Percentiles rank a stretch among this genome's conserved stretches.
Conservation (phyloP, 192 early-diverging fungal genomes). For the Gaertneriomyces sp. region DNA sequence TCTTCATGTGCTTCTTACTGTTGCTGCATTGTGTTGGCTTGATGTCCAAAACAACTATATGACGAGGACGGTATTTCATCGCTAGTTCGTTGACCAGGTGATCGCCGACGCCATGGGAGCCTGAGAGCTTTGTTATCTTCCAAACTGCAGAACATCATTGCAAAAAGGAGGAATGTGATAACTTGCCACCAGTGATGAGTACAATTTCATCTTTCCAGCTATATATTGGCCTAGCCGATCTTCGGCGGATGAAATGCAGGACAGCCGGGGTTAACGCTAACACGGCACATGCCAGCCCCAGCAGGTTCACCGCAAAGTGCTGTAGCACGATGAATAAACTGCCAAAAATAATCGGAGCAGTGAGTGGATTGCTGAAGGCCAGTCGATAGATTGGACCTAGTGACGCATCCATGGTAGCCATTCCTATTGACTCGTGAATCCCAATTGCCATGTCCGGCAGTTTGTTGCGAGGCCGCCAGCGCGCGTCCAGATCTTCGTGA, state of each 20-base stretch:
- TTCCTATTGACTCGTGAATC: background rate
- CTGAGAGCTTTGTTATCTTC: slow-evolving; percentile 29
- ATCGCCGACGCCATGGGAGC: slow-evolving; percentile 58
- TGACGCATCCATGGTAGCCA: slow-evolving; percentile 16
- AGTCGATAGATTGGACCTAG: slow-evolving; percentile 17
- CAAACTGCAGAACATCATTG: no score
- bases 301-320: background rate
- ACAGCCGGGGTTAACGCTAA: slow-evolving; percentile 5
- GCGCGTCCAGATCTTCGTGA: no score
- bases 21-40: background rate
- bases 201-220: slow-evolving; percentile 62
- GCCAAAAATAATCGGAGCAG: slow-evolving; percentile 14
- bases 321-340: background rate
- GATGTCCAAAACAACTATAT: slow-evolving; percentile 57
- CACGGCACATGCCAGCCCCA: slow-evolving; percentile 2
- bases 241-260: slow-evolving; percentile 8
- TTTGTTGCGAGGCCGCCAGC: no score
- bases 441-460: no score
- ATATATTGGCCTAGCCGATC: slow-evolving; percentile 9
- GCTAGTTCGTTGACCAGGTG: slow-evolving; percentile 45
- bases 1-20: no score
- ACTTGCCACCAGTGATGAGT: slow-evolving; percentile 59
- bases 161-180: background rate
- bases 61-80: slow-evolving; percentile 29
- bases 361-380: slow-evolving; percentile 14